These are phyloP conservation scores for Globisporangium sylvaticum DNA, from an alignment of 352 stramenopile genomes.

Conservation along the genomic window DNA sequence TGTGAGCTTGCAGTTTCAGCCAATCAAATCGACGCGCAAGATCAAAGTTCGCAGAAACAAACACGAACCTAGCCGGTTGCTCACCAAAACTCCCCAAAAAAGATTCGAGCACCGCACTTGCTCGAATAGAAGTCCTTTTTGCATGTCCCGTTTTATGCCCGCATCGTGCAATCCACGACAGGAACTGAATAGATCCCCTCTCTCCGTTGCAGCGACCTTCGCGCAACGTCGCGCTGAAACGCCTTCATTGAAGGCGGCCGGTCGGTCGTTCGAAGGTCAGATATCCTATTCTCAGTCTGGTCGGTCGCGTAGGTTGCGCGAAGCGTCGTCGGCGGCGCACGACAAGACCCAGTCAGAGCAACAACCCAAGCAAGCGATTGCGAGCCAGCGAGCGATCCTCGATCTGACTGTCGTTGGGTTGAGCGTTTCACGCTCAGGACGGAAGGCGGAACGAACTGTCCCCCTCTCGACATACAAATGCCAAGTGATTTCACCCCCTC, in stretches of 20 bases:
- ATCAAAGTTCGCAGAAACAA: background rate
- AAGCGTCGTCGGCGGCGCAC: conserved; percentile 2
- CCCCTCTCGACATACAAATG: background rate
- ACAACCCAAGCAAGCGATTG: background rate
- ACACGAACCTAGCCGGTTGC: background rate
- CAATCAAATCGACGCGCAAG: background rate
- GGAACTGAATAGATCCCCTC: conserved; percentile 14
- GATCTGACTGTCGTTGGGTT: conserved; percentile 10
- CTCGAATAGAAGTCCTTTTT: background rate
- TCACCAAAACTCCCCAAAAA: background rate
- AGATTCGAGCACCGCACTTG: background rate
- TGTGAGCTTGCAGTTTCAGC: background rate
- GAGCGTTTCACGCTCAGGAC: background rate
- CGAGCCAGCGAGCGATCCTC: background rate
- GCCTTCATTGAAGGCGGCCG: conserved; percentile 7
- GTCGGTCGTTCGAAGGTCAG: background rate
- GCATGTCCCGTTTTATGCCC: conserved; percentile 1
- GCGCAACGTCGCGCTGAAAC: conserved; percentile 17
- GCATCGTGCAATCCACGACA: conserved; percentile 10
- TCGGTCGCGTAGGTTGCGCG: conserved; percentile 25
- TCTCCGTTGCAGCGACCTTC: conserved; percentile 16
- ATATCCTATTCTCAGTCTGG: background rate
- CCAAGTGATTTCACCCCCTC: conserved; percentile 1
- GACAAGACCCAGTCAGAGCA: conserved; percentile 1
- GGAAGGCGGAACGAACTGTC: conserved; percentile 6